These are phyloP conservation scores for Neoscytalidium dimidiatum DNA, from an alignment of 2,329 filamentous ascomycete genomes.

Conservation along the genomic window DNA sequence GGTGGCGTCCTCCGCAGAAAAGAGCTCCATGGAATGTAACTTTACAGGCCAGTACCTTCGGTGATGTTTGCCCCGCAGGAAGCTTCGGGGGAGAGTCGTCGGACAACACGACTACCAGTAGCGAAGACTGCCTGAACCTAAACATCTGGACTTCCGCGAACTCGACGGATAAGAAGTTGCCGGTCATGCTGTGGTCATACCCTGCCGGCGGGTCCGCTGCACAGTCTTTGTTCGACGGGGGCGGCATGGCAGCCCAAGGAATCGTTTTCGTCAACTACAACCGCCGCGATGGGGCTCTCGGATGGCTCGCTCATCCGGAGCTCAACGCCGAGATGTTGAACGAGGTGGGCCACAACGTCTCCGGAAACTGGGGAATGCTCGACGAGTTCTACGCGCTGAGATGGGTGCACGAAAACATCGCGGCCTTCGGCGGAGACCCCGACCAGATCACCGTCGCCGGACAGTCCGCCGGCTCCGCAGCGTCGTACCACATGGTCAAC, in stretches of 20 bases:
- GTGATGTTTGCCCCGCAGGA: constrained; percentile 10
- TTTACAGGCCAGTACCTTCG: constrained; percentile 7
- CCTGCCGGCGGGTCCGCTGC: constrained; percentile 22
- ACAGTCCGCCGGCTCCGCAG: constrained; percentile 42
- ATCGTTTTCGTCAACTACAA: constrained; percentile 78
- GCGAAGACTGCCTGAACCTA: constrained; percentile 51
- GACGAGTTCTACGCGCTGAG: constrained; percentile 50
- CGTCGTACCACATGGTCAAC: constrained; percentile 40
- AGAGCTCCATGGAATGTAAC: constrained; percentile 17
- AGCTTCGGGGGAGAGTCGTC: background rate
- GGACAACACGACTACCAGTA: background rate
- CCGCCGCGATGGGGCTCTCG: constrained; percentile 74
- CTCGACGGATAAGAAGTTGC: constrained; percentile 33
- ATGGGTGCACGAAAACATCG: constrained; percentile 48
- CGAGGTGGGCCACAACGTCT: constrained; percentile 54
- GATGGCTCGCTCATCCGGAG: constrained; percentile 63
- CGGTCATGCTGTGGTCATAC: constrained; percentile 38
- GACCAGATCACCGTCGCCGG: constrained; percentile 43
- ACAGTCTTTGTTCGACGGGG: constrained; percentile 21
- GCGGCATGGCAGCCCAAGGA: constrained; percentile 46
- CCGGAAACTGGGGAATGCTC: constrained; percentile 50
- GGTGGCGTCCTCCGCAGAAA: background rate
- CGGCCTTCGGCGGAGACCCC: constrained; percentile 43
- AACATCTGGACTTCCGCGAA: constrained; percentile 47
- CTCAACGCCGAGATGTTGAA: constrained; percentile 55